Conservation (phyloP, 306 rosid genomes). For the Cyamopsis tetragonoloba region DNA sequence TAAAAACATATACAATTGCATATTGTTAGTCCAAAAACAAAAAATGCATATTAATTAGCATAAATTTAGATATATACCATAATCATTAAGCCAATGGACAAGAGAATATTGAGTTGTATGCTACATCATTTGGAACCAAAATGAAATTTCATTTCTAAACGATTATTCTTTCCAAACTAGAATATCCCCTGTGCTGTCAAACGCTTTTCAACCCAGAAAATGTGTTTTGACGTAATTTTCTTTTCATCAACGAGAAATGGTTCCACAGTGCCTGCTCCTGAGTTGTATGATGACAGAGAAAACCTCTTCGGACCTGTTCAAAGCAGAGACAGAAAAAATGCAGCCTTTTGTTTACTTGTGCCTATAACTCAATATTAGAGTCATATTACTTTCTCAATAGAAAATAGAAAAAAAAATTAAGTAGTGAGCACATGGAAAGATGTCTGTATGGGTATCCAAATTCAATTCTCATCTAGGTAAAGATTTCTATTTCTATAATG, state of each 20-base stretch:
- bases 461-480: too few species aligned
- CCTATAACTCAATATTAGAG: background rate
- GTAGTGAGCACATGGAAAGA: too few species aligned
- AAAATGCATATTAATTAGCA: too few species aligned
- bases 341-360: background rate
- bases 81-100: slow-evolving; percentile 16
- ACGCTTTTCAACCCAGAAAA: slow-evolving; percentile 96
- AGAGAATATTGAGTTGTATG: slow-evolving; percentile 29
- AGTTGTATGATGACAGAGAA: slow-evolving; percentile 72
- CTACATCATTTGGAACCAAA: slow-evolving; percentile 35
- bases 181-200: slow-evolving; percentile 96
- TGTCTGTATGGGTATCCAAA: too few species aligned
- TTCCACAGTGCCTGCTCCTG: slow-evolving; percentile 76
- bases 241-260: slow-evolving; percentile 91
- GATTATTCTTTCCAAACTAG: slow-evolving; percentile 79
- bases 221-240: slow-evolving; percentile 67
- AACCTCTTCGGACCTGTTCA: slow-evolving; percentile 89
- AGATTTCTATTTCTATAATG: too few species aligned
- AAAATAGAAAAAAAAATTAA: too few species aligned
- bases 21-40: too few species aligned
- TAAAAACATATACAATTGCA: slow-evolving; percentile 13
- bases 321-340: slow-evolving; percentile 5
- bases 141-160: background rate
- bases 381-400: background rate
- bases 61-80: slow-evolving; percentile 13